Evolutionary conservation across 495 filamentous ascomycete genomes (phyloP), one percentile per base, ranked within the genome.

Genomic region (Aspergillus nidulans): DNA sequence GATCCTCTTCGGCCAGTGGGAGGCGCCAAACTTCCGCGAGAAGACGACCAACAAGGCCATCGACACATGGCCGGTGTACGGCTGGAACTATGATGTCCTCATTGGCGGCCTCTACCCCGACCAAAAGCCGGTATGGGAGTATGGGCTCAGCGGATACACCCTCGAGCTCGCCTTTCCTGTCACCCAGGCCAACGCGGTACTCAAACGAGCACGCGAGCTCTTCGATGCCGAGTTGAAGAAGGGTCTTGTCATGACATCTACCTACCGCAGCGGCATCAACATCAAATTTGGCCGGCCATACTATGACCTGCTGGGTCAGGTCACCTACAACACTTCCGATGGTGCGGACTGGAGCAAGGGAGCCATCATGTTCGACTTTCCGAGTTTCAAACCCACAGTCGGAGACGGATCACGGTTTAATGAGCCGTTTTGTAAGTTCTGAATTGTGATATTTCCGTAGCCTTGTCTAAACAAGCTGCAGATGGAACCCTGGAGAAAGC

Each of bases 331-430:
- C 19, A 58, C 55, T 3, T 50, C 55, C 3, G 55, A 58, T 28
- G 55, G 55, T 6, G 55, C 55, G 18, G 55, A 58, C 34, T 58
- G 55, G 55, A 26, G 40, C 1, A 18, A 58, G 55, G 55, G 55
- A 4, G 55, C 44, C 6, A 58, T 58, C 13, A 58, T 58, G 55
- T 58, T 58, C 41, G 55, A 58, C 44, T 52, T 58, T 16, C 55
- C 55, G 15, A 58, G 30, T 13, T 58, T 39, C 25, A 50, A 50
- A 40, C 55, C 55, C 12, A 28, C 34, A 9, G 20, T 46, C 13
- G 55, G 55, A 1, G 55, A 28, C 32, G 55, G 48, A 9, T 32
- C 19, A 2, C 48, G 49, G 30, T 58, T 48, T 15, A 58, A 58
- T 20, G 55, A 58, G 49, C 40, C 40, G 7, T 58, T 58, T 23